Conservation (phyloP, 1,139 yeast genomes). For the Debaryomyces subglobosus region DNA sequence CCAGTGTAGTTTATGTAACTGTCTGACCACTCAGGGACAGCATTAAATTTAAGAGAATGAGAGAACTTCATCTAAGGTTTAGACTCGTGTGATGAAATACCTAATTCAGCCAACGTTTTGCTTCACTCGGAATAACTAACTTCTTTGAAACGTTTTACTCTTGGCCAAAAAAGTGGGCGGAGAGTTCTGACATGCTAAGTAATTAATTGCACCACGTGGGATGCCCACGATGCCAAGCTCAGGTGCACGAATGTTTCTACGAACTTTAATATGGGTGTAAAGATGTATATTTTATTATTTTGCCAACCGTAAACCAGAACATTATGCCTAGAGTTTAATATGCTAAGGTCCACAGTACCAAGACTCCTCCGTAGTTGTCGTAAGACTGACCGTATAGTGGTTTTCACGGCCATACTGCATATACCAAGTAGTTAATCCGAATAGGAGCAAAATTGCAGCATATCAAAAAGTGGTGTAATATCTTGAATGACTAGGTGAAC, state of each 20-base stretch:
- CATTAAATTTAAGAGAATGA: slow-evolving; percentile 73
- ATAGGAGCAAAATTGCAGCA: background rate
- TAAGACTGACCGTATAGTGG: background rate
- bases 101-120: slow-evolving; percentile 3
- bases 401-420: background rate
- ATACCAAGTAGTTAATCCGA: background rate
- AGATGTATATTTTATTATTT: background rate
- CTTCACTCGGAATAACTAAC: background rate
- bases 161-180: slow-evolving; percentile 1
- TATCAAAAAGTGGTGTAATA: background rate
- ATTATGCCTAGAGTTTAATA: background rate
- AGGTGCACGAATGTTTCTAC: background rate
- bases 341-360: no score
- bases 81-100: slow-evolving; percentile 15
- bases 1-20: slow-evolving; percentile 66
- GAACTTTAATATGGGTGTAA: background rate
- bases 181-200: background rate
- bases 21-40: slow-evolving; percentile 82
- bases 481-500: background rate
- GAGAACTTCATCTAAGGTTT: slow-evolving; percentile 64
- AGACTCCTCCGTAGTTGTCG: background rate
- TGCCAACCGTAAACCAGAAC: background rate
- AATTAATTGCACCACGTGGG: slow-evolving; percentile 7
- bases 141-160: slow-evolving; percentile 1
- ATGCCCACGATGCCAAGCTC: slow-evolving; percentile 4